Evolutionary conservation across 2,329 filamentous ascomycete species (phyloP), one percentile per base, ranked within the genome.

Genomic region (Epichloe scottii): DNA sequence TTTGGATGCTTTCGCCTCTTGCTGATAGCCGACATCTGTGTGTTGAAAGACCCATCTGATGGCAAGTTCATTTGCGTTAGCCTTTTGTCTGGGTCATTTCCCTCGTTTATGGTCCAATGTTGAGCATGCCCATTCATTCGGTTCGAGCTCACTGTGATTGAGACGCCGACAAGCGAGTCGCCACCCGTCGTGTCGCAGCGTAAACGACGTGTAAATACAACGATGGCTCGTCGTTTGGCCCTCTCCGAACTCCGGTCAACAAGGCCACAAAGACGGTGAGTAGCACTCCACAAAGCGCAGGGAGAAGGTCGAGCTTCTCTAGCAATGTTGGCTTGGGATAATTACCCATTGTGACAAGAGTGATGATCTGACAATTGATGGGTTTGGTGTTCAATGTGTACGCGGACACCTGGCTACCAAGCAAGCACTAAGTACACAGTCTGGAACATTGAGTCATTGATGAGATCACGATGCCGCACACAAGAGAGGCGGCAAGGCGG

Each of bases 131-230:
- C 19, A 2, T 5, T 10, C 19, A 8, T 19, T 12, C 7, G 30
- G 4, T 7, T 12, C 8, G 3, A 46, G 23, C 55, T 37, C 46
- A 58, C 57, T 58, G 57, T 12, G 55, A 38, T 43, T 59, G 56
- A 3, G 53, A 33, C 19, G 56, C 41, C 3, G 47, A 52, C 15
- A 57, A 53, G 6, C 57, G 55, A 3, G 30, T 11, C 5, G 50
- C 46, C 4, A 54, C 38, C 40, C 49, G 53, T 44, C 56, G 53
- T 30, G 55, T 42, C 14, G 53, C 39, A 4, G 57, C 56, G 37
- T 59, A 58, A 19, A 49, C 49, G 8, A 59, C 41, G 33, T 59
- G 56, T 1, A 57, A 48, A 41, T 51, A 52, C 7, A 54, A 45
- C 37, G 52, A 58, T 34, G 54, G 53, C 38, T 54, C 54, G 35